Evolutionary conservation across 768 basidiomycete genomes (phyloP).

Genomic region (Dacryopinax spathularia): DNA sequence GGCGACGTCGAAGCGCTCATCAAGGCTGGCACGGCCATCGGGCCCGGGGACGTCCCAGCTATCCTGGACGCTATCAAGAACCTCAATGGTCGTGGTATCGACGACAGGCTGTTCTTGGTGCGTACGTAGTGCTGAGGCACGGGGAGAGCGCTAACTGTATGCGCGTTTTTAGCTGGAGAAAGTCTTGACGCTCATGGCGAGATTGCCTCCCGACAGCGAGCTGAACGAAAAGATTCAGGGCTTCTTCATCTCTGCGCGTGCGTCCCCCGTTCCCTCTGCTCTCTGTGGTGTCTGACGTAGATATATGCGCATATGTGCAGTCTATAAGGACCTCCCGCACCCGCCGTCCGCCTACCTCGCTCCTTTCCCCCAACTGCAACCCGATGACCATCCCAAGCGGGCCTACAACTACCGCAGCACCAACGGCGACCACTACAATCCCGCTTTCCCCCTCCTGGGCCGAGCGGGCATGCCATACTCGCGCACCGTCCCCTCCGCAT

Average conservation of each 20-base stretch:
- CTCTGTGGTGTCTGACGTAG: not conserved
- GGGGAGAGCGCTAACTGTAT: not conserved
- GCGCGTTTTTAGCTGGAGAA: conserved; percentile 35
- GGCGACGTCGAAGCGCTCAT: not conserved
- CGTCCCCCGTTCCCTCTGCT: conserved; percentile 18
- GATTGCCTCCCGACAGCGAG: conserved; percentile 25
- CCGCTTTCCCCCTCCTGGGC: conserved; percentile 40
- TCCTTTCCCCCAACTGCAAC: not conserved
- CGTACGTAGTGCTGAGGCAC: not conserved
- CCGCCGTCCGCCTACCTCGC: conserved; percentile 60
- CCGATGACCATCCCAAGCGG: conserved; percentile 13
- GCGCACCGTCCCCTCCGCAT: conserved; percentile 35
- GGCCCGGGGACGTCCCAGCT: not conserved
- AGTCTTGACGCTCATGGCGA: conserved; percentile 44
- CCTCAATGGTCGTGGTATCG: conserved; percentile 30
- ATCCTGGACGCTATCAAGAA: conserved; percentile 33
- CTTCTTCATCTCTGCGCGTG: conserved; percentile 41
- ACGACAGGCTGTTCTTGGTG: conserved; percentile 51
- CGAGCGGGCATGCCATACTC: conserved; percentile 50
- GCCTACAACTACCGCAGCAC: conserved; percentile 43
- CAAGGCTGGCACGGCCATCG: not conserved
- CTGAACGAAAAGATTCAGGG: conserved; percentile 32
- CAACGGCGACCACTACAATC: conserved; percentile 50
- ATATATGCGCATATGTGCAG: not conserved
- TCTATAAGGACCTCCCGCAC: conserved; percentile 65